Evolutionary conservation across 1,139 yeast genomes (phyloP).

Genomic region (Pichia sp.): DNA sequence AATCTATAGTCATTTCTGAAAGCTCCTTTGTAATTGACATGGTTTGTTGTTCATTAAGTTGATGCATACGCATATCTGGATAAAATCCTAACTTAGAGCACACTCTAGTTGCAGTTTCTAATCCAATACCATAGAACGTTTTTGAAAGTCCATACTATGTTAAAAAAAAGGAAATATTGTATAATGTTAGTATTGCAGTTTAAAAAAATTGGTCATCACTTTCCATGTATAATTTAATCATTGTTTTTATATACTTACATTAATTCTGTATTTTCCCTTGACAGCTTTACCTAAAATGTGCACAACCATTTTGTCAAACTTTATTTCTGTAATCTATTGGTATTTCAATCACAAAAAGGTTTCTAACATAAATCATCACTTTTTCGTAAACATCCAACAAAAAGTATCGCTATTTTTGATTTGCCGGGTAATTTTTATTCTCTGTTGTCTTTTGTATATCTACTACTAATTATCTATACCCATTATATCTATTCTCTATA

Average conservation of each 20-base stretch:
- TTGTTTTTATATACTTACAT: slow-evolving; percentile 27
- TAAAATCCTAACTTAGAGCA: slow-evolving; percentile 88
- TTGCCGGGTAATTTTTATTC: not conserved
- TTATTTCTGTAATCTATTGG: not conserved
- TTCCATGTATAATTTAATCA: not conserved
- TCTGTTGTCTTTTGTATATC: no score
- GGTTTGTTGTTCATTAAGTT: slow-evolving; percentile 80
- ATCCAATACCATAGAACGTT: slow-evolving; percentile 82
- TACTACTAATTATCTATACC: no score
- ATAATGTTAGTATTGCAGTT: slow-evolving; percentile 1
- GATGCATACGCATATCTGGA: slow-evolving; percentile 92
- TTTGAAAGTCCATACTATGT: slow-evolving; percentile 65
- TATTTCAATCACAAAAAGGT: not conserved
- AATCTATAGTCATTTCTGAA: slow-evolving; percentile 76
- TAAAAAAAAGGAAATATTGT: not conserved
- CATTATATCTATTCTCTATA: no score
- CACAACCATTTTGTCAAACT: slow-evolving; percentile 53
- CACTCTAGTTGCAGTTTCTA: slow-evolving; percentile 61
- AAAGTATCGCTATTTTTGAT: not conserved
- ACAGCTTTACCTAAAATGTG: slow-evolving; percentile 71
- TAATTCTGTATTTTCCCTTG: slow-evolving; percentile 42
- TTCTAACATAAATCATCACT: not conserved
- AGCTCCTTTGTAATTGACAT: slow-evolving; percentile 83
- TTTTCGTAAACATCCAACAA: not conserved
- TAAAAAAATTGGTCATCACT: not conserved